Percentiles rank a stretch among this genome's conserved stretches.
Conservation (phyloP, 2,329 filamentous ascomycete genomes). For the Dothideomycetes sp. region DNA sequence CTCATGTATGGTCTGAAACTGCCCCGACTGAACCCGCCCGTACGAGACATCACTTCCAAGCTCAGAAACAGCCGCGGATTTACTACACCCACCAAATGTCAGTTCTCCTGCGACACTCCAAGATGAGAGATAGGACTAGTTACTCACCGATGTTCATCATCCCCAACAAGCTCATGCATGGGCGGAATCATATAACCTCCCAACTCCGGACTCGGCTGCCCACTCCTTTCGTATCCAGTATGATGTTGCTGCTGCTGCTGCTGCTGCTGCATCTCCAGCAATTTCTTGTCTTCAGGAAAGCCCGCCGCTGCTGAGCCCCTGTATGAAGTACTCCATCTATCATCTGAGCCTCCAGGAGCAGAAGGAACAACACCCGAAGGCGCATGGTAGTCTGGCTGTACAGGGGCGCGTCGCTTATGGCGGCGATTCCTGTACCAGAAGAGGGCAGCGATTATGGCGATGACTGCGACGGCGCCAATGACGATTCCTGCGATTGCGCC, state of each 20-base stretch:
- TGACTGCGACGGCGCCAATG: conserved; percentile 50
- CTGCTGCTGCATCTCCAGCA: no score
- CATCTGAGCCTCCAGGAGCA: neutral
- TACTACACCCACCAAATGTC: neutral
- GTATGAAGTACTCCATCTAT: neutral
- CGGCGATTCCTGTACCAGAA: conserved; percentile 52
- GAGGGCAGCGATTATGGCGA: conserved; percentile 48
- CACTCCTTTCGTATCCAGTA: neutral
- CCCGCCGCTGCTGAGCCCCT: neutral
- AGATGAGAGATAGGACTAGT: no score
- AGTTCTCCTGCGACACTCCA: neutral
- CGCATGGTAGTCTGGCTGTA: neutral
- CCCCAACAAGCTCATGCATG: neutral
- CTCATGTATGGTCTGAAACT: neutral
- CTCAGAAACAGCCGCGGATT: neutral
- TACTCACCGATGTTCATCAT: neutral
- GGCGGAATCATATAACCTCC: neutral
- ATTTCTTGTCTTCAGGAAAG: no score
- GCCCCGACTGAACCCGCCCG: neutral
- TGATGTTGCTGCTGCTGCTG: no score
- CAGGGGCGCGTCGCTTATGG: conserved; percentile 1
- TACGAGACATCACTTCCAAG: neutral
- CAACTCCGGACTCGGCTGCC: neutral
- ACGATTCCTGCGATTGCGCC: conserved; percentile 43
- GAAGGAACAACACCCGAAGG: neutral